These are phyloP conservation scores for Vitis hybrid DNA, from an alignment of 177 flowering plant species.

Conservation along the genomic window DNA sequence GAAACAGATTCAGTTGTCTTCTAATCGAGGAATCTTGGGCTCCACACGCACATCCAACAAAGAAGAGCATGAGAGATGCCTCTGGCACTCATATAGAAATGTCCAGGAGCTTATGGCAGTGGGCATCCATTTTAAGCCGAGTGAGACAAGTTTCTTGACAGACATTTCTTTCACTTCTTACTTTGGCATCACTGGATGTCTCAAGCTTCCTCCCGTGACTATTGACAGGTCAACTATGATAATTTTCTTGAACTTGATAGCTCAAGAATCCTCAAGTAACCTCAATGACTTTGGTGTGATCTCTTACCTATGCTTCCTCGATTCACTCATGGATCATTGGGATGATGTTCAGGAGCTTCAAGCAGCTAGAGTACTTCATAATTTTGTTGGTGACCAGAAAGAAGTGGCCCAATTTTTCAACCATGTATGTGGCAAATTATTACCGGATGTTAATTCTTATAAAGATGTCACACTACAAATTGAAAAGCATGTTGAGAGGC, in stretches of 20 bases:
- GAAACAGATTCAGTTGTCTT: too few relatives aligned
- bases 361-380: too few relatives aligned
- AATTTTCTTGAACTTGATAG: slow-evolving; percentile 7
- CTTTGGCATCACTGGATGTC: background rate
- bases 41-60: too few relatives aligned
- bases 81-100: background rate
- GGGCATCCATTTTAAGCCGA: background rate
- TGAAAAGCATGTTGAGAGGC: too few relatives aligned
- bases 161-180: background rate
- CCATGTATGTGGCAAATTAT: too few relatives aligned
- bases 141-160: background rate
- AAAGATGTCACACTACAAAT: too few relatives aligned
- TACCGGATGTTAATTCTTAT: too few relatives aligned
- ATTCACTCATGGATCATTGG: background rate
- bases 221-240: background rate
- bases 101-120: slow-evolving; percentile 6
- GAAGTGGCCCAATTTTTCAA: too few relatives aligned
- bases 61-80: slow-evolving; percentile 12
- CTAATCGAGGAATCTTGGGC: too few relatives aligned
- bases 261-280: background rate
- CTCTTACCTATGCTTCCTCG: too few relatives aligned
- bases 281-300: background rate
- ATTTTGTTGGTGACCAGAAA: too few relatives aligned
- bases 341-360: slow-evolving; percentile 4
- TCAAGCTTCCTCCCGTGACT: slow-evolving; percentile 12